Base-by-base conservation (phyloP, 1,139 yeast species). In the Kazachstania sp. region DNA sequence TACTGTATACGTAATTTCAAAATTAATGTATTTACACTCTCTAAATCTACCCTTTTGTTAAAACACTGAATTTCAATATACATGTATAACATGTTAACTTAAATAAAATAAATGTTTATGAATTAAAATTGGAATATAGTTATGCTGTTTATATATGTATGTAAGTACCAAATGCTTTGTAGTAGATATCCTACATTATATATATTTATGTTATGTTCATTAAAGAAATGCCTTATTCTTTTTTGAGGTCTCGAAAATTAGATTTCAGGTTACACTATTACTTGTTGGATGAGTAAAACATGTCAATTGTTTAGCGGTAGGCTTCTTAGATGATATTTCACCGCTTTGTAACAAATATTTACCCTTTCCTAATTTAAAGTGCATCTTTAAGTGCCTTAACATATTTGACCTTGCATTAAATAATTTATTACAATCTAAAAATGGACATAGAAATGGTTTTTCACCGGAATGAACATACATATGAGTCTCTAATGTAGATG, bases 381-480 rank as follows among this genome's bases (percentile, higher is more conserved):
- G 95, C 40, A 83, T 69, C 63, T 78, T 79, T 56, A 75, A 75
- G 64, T 87, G 95, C 54, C 96, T 71, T 9, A 86, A 74, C 81
- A 87, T 78, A 64, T 87, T 87, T 30, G 88, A 81, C 51, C 86
- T 78, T 16, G 87, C 95, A 30, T 81, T 75, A 64, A 87, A 87
- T n/a, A 72, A 60, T 53, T 83, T 77, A 1, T 81, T 82, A 65
- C 96, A 87, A 26, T 75, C 75, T 1, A 68, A 70, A 75, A 81
- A 78, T 11, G 76, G 76, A 61, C 95, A 87, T 51, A 68, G 69
- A 67, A 76, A 85, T 26, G 92, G 86, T 64, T 84, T 85, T 60
- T 84, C 92, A 4, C 95, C 95, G 0, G 95, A 86, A 62, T 87
- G 96, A 2, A 87, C 81, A 62, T 84, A 82, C 66, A 78, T 74